Base-by-base conservation (phyloP, 495 filamentous ascomycete species). In the Trichoderma asperelloides region DNA sequence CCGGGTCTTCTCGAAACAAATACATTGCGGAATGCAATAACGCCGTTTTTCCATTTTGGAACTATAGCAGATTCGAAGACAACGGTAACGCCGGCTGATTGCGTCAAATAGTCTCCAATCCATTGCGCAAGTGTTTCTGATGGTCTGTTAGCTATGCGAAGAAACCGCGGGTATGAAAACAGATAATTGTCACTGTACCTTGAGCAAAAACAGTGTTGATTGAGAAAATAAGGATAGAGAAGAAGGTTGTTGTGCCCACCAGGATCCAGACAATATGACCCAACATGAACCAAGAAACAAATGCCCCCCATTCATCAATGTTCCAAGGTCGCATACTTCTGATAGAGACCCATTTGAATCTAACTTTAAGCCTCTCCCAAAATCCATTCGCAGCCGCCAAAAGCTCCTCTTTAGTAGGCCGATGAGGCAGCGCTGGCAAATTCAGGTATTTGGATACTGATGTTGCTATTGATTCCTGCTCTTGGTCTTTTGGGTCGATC, bases 51-150 rank as follows among this genome's bases (percentile, higher is more conserved):
- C 95, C 95, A 98, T 72, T 89, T 92, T 13, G 95, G 95, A 16
- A 98, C 95, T 70, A 98, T 96, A 16, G 95, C 95, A 68, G 92
- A 97, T 76, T 98, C 95, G 74, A 98, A 98, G 27, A 98, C 89
- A 45, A 98, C 91, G 68, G 93, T 95, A n/a, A 97, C 78, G 3
- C 95, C 95, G 43, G 94, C 95, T 23, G 93, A 96, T 71, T 91
- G 90, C 2, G 95, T 98, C 5, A 98, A 82, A 75, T 98, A 97
- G 76, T 98, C 96, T 2, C 95, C 95, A 45, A 98, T 84, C 89
- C 91, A 96, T 67, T 90, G 84, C 27, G 96, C 95, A 4, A 98
- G 78, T 7, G 92, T 97, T 85, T 98, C 95, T 92, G 66, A 11
- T 21, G 25, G 69, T 65, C 66, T 40, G 62, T 72, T 30, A 70